A percentile compares a stretch with the other conserved stretches of the same genome.
Conservation (phyloP, 73 alveolate genomes). For the Paramecium sexaurelia region DNA sequence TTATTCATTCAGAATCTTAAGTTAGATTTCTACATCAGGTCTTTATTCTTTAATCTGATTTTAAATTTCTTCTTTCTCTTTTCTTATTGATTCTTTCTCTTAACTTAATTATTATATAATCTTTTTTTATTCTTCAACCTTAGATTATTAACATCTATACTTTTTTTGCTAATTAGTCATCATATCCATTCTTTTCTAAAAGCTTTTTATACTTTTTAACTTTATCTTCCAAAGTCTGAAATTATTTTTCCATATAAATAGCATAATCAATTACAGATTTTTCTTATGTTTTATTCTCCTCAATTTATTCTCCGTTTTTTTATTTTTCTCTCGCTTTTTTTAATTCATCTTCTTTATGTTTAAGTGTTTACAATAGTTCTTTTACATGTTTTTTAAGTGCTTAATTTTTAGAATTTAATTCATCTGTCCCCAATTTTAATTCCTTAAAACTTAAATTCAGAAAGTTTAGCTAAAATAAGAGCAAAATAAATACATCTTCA, state of each 20-base stretch:
- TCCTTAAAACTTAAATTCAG: slow-evolving; percentile 2
- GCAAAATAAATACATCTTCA: slow-evolving; percentile 3
- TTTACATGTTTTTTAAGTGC: slow-evolving; percentile 15
- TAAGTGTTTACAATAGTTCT: slow-evolving; percentile 3
- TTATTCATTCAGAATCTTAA: background rate
- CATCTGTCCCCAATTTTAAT: slow-evolving; percentile 47
- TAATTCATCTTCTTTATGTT: slow-evolving; percentile 46
- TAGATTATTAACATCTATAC: slow-evolving; percentile 10
- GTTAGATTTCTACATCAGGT: background rate
- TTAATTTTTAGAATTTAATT: background rate
- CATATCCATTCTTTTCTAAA: slow-evolving; percentile 35
- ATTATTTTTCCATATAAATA: slow-evolving; percentile 42
- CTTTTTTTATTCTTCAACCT: slow-evolving; percentile 38
- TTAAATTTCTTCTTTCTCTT: background rate
- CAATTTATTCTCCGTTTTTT: background rate
- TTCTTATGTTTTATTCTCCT: background rate
- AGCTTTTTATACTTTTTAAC: slow-evolving; percentile 40
- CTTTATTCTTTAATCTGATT: background rate
- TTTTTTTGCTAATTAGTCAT: slow-evolving; percentile 36
- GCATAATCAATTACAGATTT: slow-evolving; percentile 46
- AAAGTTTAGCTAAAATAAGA: slow-evolving; percentile 22
- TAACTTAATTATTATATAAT: background rate
- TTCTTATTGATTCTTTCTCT: background rate
- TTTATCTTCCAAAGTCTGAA: slow-evolving; percentile 32
- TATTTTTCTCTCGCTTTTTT: slow-evolving; percentile 23